A percentile compares a stretch with the other conserved stretches of the same genome.
phyloP scores from a whole-genome alignment of 345 rosid species.

The Aethionema arabicum region DNA sequence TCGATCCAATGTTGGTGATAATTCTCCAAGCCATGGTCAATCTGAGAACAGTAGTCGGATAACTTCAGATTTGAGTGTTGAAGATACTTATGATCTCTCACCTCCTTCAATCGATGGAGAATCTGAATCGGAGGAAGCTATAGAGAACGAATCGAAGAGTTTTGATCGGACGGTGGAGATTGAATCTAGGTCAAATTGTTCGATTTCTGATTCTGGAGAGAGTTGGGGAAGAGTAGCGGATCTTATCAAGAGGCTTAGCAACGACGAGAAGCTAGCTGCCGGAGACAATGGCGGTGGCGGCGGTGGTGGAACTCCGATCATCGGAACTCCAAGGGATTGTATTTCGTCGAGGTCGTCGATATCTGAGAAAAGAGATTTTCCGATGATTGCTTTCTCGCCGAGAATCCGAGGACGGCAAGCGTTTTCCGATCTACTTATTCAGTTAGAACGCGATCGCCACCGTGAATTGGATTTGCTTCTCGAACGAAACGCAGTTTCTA shows the following conservation, averaged over 20 bases:
- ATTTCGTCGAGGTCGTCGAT: conserved; percentile 16
- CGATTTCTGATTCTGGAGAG: conserved; percentile 36
- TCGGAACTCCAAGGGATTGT: conserved; percentile 25
- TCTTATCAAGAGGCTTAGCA: conserved; percentile 52
- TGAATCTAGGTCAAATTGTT: conserved; percentile 26
- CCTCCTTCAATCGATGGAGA: conserved; percentile 21
- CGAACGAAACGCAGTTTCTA: conserved; percentile 68
- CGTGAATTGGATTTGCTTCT: conserved; percentile 52
- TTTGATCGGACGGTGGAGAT: conserved; percentile 29
- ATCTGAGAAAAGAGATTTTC: conserved; percentile 30
- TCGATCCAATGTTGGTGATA: conserved; percentile 40
- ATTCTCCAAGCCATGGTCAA: conserved; percentile 15
- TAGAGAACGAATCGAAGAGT: conserved; percentile 14
- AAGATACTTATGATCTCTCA: conserved; percentile 22
- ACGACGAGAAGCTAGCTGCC: conserved; percentile 25
- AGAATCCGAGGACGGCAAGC: conserved; percentile 79
- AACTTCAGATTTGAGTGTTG: conserved; percentile 23
- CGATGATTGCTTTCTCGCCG: conserved; percentile 44
- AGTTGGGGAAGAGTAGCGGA: conserved; percentile 58
- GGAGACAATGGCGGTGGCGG: conserved; percentile 28
- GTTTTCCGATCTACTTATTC: conserved; percentile 61
- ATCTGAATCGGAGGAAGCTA: conserved; percentile 25
- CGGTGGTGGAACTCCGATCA: conserved; percentile 13
- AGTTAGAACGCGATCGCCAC: conserved; percentile 57
- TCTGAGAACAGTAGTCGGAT: conserved; percentile 12